Base-by-base conservation (phyloP, 768 basidiomycete species). In the Boletus rex-veris region DNA sequence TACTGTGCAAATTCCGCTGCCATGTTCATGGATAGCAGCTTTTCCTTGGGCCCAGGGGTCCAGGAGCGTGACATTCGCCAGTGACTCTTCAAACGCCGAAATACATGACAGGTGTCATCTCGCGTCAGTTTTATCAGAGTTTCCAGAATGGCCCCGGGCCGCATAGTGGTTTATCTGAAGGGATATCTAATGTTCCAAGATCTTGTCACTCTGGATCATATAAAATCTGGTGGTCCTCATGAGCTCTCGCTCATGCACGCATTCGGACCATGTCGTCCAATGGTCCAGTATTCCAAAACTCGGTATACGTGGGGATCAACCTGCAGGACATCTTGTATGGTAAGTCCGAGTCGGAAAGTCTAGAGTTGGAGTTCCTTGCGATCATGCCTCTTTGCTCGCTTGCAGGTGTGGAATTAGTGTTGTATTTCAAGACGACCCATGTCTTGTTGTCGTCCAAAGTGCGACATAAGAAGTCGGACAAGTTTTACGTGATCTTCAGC, bases 401-500 rank as follows among this genome's bases (percentile, higher is more conserved):
- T n/a, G 19, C 45, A 68, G 67, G 67, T 12, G 14, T 64, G 24
- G 61, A 66, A n/a, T n/a, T n/a, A n/a, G n/a, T n/a, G n/a, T n/a
- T 68, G 14, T 68, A 68, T 42, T 42, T 68, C 46, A 62, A 50
- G 47, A 62, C 64, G 44, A 62, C 71, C 56, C 56, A 50, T 6
- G 48, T 45, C 42, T 21, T 65, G 47, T 24, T 70, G 40, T 55
- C 16, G 18, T 21, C 42, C 0, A 42, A 40, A 14, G 15, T 2
- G 8, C 44, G 30, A 16, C 53, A 28, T 10, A 52, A 48, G 26
- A 54, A n/a, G 26, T 51, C 48, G 0, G 59, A 65, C 42, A 21
- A 46, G 10, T 62, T 70, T n/a, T 66, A 65, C 10, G 60, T 55
- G 16, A 11, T 50, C 26, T 70, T 68, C 43, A 69, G 66, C 49